Evolutionary conservation across 495 filamentous ascomycete genomes (phyloP).

Genomic region (Neurospora sp.): DNA sequence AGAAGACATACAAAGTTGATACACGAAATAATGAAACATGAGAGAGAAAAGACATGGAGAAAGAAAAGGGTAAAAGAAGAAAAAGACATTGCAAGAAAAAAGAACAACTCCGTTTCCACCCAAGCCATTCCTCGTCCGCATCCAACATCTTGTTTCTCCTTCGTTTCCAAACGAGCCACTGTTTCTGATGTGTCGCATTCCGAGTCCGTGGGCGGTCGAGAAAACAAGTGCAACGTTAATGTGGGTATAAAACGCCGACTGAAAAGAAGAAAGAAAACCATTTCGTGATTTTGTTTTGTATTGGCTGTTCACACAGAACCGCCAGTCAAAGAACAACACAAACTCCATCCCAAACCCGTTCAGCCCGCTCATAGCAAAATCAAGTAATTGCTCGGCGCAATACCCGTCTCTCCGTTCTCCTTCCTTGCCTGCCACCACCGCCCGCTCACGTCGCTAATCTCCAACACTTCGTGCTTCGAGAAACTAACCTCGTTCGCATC

Average conservation of each 20-base stretch:
- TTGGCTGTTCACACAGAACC: neutral
- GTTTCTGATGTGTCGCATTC: neutral
- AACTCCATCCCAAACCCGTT: neutral
- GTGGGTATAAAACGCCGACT: neutral
- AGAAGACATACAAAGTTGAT: slow-evolving; percentile 3
- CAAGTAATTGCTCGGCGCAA: slow-evolving; percentile 95
- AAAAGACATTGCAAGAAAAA: slow-evolving; percentile 9
- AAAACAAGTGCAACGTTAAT: neutral
- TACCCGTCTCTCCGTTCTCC: slow-evolving; percentile 87
- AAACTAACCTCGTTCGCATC: slow-evolving; percentile 97
- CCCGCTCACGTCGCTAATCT: slow-evolving; percentile 94
- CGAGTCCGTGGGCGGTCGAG: neutral
- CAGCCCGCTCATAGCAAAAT: slow-evolving; percentile 69
- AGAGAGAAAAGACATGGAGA: slow-evolving; percentile 14
- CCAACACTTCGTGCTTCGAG: slow-evolving; percentile 89
- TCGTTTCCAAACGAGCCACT: neutral
- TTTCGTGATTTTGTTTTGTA: neutral
- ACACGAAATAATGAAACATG: slow-evolving; percentile 4
- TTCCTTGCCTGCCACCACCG: slow-evolving; percentile 99
- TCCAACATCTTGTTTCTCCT: neutral
- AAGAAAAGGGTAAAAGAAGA: slow-evolving; percentile 22
- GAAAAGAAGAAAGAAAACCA: neutral
- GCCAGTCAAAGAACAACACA: neutral
- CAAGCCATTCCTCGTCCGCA: neutral
- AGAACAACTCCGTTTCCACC: neutral